Base-by-base conservation (phyloP, 2,329 filamentous ascomycete genomes). In the Pleoardoris graminearum region DNA sequence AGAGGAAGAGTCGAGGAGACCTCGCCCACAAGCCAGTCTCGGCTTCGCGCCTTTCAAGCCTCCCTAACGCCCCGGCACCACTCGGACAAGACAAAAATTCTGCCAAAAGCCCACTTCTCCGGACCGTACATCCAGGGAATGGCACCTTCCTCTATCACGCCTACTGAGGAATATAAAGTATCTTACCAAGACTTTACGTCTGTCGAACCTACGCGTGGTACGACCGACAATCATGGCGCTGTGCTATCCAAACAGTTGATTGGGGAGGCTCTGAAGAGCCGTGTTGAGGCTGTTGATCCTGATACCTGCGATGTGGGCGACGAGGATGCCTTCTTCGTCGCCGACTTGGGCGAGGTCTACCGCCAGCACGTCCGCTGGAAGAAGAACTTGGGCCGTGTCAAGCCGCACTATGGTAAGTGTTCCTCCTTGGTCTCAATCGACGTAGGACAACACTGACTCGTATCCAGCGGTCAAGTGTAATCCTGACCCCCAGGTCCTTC, bases 1-100 rank as follows among this genome's bases (percentile, higher is more conserved):
- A 78, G 93, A 92, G 94, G 94, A 93, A 95, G 94, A 94, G 91
- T 96, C 91, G 89, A 91, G 89, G 88, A 93, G 91, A 88, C 90
- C 90, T 91, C 89, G 91, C 88, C 90, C 74, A 69, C 70, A 89
- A 85, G 86, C 87, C 84, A 87, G 82, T 83, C 83, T 89, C 84
- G 90, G 88, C 87, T 88, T 90, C 84, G 89, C 90, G 82, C 89
- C 88, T 80, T 96, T 92, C 81, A 88, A 90, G 85, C 94, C 94
- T 78, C 94, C 94, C 76, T 97, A 97, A 91, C 80, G 87, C 75
- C 60, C 61, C 70, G 67, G 67, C 51, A 45, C 53, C 59, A 44
- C 51, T 69, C 59, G 58, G 59, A 50, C 44, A 58, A 53, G 17
- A 46, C 47, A 44, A 51, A 55, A 39, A 36, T 53, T 51, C 19